Base-by-base conservation (phyloP, 352 stramenopile species). In the Globisporangium emineosum region DNA sequence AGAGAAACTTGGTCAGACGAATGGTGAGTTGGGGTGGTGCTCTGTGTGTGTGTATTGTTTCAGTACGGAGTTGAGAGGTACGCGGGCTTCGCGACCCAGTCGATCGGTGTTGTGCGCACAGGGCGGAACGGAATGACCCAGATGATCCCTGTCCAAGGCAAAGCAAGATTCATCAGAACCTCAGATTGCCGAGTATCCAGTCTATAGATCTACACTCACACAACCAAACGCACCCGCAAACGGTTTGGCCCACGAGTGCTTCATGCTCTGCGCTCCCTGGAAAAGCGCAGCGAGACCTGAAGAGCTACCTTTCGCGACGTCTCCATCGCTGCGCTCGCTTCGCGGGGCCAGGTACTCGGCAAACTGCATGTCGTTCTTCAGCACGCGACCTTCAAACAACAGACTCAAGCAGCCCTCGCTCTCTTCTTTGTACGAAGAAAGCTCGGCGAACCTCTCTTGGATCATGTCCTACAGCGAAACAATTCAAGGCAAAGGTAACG, bases 61-160 rank as follows among this genome's bases (percentile, higher is more conserved):
- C 12, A 56, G 50, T 13, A 43, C 30, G 30, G 30, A 10, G 52
- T 27, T n/a, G n/a, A n/a, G n/a, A n/a, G n/a, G 52, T 45, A 8
- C 19, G 30, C 21, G 21, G 52, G 30, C 30, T 58, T 58, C 30
- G 17, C 33, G n/a, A 64, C 68, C 68, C 67, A 64, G 37, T 58
- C 71, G 60, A 73, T 50, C 9, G 62, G 62, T 6, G 67, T 60
- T 13, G 65, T 68, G 2, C 69, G 67, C 47, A 61, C 57, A n/a
- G 69, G 53, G 5, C 76, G 73, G 62, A 84, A 89, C 1, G 79
- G 79, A 9, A 87, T 57, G 29, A 89, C 75, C 78, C 79, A 91
- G 30, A 90, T 61, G 62, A 90, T 83, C 25, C 81, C 81, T 90
- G 27, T 1, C 0, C 0, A 25, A 49, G 7, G 30, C 4, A 13